phyloP scores from a whole-genome alignment of 2,329 filamentous ascomycete species.

The Botrytis porri region DNA sequence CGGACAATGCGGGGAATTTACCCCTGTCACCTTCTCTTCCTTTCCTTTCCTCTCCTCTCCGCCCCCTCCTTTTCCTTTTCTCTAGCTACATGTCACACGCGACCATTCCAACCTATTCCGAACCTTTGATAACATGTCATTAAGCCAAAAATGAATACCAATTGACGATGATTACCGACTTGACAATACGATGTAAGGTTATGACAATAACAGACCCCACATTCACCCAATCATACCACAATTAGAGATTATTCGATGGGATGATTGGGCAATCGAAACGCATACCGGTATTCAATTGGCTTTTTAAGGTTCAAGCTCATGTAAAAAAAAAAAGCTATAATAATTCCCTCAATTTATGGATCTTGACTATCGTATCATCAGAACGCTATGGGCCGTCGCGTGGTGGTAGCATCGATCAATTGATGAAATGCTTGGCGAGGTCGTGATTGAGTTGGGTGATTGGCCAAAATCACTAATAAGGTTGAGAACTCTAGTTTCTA shows the following conservation, averaged over 20 bases:
- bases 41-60: background rate
- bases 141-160: background rate
- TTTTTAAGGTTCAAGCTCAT: background rate
- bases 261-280: constrained; percentile 4
- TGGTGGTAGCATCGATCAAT: background rate
- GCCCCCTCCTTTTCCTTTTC: background rate
- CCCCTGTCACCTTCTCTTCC: background rate
- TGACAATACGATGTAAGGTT: no score
- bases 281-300: background rate
- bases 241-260: background rate
- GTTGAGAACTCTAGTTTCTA: background rate
- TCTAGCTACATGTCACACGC: background rate
- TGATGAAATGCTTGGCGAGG: background rate
- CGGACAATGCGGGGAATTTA: constrained; percentile 9
- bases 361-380: background rate
- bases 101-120: background rate
- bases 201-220: background rate
- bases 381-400: background rate
- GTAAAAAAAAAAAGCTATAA: background rate
- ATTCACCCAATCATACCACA: constrained; percentile 6
- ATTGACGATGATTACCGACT: background rate
- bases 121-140: background rate
- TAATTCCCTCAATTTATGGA: constrained; percentile 12
- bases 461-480: background rate
- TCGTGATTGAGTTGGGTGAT: background rate